Base-by-base conservation (phyloP, 306 rosid species). In the Sechiopsis laciniata region DNA sequence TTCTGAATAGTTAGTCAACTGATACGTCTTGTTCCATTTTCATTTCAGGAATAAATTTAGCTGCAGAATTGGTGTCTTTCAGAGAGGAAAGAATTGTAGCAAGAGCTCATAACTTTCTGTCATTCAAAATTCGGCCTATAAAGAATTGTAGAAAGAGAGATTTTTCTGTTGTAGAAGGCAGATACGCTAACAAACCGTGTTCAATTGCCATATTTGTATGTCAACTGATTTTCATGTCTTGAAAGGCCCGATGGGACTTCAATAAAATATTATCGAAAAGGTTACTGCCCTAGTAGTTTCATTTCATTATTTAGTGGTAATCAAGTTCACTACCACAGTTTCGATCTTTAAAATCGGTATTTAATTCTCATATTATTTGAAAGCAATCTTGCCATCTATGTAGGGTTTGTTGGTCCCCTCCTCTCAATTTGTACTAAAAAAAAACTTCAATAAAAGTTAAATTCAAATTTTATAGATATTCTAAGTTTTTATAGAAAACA, bases 101-200 rank as follows among this genome's bases (percentile, higher is more conserved):
- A 22, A 71, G 78, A 82, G 80, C 65, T 77, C 75, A 55, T 5
- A 78, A 8, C 66, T 72, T 74, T 12, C 54, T 79, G 10, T 76
- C 83, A 67, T 13, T 80, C 29, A 48, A n/a, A n/a, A 75, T 8
- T 75, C 53, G 2, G 68, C 75, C n/a, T n/a, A n/a, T n/a, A 48
- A 22, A n/a, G n/a, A n/a, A n/a, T n/a, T 51, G 76, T 78, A 68
- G 55, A 51, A 22, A 71, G 78, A 82, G 80, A n/a, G n/a, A 75
- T 8, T 75, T 80, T 84, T 80, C 77, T 10, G 85, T 83, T 53
- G 84, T 93, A 24, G 93, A 82, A 79, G 86, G 84, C 81, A 90
- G 91, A 96, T 90, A 78, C 32, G 81, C 3, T 52, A 42, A 68
- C 73, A 71, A 19, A 71, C 42, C 7, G 6, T 69, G 54, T 71